Base-by-base conservation (phyloP, 2,329 filamentous ascomycete genomes). In the Hymenoscyphus scutula region DNA sequence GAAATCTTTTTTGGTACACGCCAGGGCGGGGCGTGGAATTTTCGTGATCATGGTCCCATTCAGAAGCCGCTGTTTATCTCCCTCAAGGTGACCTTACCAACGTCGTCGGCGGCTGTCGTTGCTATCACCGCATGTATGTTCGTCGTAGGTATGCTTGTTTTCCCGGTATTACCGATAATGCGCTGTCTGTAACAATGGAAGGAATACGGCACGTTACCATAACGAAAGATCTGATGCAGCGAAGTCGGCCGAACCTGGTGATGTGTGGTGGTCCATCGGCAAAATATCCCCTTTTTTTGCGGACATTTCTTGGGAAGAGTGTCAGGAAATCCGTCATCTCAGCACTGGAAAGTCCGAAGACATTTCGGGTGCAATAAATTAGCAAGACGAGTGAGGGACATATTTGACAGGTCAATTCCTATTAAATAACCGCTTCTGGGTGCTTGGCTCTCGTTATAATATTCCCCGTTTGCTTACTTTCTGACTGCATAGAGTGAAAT, bases 1-100 rank as follows among this genome's bases (percentile, higher is more conserved):
- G 45, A 51, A 51, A 25, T 51, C 45, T 23, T 51, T 48, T 13
- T 51, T 23, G 45, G 19, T 23, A 23, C 45, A 51, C 19, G 41
- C 17, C 38, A 45, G n/a, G n/a, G 38, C 17, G 38, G 38, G 45
- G 45, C 10, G 19, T 23, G 10, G 45, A 23, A 51, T 51, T 51
- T 51, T 51, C 45, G 45, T 51, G 45, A 51, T 51, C 45, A 51
- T 51, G 45, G 45, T 25, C 23, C n/a, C 41, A 48, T 48, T 23
- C 41, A 48, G 41, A 23, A 23, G 41, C 41, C 25, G 19, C n/a
- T 48, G 41, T 48, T 51, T 23, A 51, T 23, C 45, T 13, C 27
- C 6, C 27, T n/a, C 8, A 51, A 51, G 45, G n/a, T 48, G 41
- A 23, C 41, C n/a, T 51, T 19, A 51, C 45, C 45, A 25, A 13